Evolutionary conservation across 23 red algal genomes (phyloP).

Genomic region (Chondrus crispus): DNA sequence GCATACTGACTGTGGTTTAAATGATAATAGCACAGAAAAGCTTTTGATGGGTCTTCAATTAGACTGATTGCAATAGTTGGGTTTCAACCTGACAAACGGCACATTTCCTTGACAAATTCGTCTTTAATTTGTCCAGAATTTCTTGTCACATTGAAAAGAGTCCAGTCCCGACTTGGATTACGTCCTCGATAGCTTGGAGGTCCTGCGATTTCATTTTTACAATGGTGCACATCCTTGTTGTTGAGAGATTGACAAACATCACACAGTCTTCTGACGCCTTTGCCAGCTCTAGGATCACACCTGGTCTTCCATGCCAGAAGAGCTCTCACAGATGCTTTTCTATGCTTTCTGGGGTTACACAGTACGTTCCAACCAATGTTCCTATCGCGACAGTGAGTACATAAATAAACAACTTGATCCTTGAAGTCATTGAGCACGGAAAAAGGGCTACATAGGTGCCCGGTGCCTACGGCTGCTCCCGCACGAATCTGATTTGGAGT

Average conservation of each 20-base stretch:
- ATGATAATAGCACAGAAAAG: background rate
- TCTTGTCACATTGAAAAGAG: background rate
- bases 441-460: no score
- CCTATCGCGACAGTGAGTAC: background rate
- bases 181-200: no score
- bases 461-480: no score
- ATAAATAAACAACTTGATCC: background rate
- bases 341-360: background rate
- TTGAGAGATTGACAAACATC: no score
- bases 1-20: background rate
- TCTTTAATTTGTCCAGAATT: background rate
- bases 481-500: no score
- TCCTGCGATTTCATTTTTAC: no score
- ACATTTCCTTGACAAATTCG: background rate
- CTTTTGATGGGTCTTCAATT: background rate
- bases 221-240: no score
- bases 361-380: background rate
- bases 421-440: no score
- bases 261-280: no score
- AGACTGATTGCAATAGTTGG: background rate
- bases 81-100: background rate
- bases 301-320: background rate
- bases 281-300: no score
- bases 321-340: background rate
- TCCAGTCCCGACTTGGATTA: background rate